Evolutionary conservation across 805 yeast species (phyloP), one percentile per base, ranked within the genome.

Genomic region (Candida rishiriensis): DNA sequence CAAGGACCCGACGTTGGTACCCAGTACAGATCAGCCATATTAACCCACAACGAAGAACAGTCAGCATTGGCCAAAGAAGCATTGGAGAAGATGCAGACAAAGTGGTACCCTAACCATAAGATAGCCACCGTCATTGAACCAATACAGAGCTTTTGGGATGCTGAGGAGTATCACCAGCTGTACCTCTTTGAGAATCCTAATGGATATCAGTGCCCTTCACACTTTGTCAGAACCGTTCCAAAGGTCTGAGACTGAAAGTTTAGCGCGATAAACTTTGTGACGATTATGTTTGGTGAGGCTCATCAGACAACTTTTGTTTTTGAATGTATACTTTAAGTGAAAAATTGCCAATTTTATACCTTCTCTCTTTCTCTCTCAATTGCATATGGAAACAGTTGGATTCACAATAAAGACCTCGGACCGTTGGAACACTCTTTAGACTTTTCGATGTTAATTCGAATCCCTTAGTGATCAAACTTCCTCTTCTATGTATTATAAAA

Each of bases 1-100:
- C 98, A 93, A 65, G 99, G 99, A 3, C 85, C 87, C 15, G 97
- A 91, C 59, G 55, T 56, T 9, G 99, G 99, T 10, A 79, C 91
- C 1, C 98, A 93, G 64, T 91, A 91, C 69, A 77, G 97, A 56
- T 82, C 91, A 14, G 96, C 83, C 2, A 75, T 93, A 10, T 88
- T 81, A 65, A 71, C 83, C 9, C 85, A 81, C 55, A 56, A 65
- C 36, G 69, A 68, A 3, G 81, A 72, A 18, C 86, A 85, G 56
- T 53, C 55, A 30, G 32, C 47, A 32, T 69, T 70, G 38, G 63
- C 75, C 9, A 52, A 63, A 3, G 55, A 61, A 26, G 69, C 73
- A 2, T 73, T 75, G 51, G 73, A 74, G 18, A 72, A 70, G 38
- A 72, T 80, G 60, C 93, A 89, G 61, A 76, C 76, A 44, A 73